Base-by-base conservation (phyloP, 2,329 filamentous ascomycete species). In the Botryotinia globosa region DNA sequence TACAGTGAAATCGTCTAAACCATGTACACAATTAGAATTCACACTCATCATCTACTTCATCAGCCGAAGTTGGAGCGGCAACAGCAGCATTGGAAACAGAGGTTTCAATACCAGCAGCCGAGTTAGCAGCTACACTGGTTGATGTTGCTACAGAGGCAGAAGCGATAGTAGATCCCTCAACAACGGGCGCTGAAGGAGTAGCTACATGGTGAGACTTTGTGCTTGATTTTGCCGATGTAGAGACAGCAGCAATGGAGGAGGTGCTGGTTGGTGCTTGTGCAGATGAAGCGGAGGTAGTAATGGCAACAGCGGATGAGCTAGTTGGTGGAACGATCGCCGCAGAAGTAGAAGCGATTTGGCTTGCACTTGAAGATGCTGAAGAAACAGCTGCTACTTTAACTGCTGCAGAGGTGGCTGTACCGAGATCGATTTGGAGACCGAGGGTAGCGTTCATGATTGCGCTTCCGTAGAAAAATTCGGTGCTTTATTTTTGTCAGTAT, bases 391-490 rank as follows among this genome's bases (percentile, higher is more conserved):
- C 32, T 61, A 39, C 32, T 61, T 61, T 61, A 14, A 39, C 58
- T 34, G 58, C 34, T 22, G 58, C 48, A n/a, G 48, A 54, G 12
- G 48, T 37, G 22, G 58, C 22, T 25, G 22, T 61, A 14, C 58
- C 58, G 25, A 64, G 61, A 32, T 64, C 42, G 29, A 64, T 64
- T 64, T 64, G 61, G 2, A 64, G 61, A 44, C 61, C 61, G 9
- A 64, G 61, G 4, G 61, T 64, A 14, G 61, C 61, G 18, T 64
- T 64, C 18, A 64, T 42, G 3, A 64, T 45, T 45, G 39, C n/a
- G n/a, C 32, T 64, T 45, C 61, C 61, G 18, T 64, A 64, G n/a
- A 64, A 64, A n/a, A 64, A 64, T 45, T 64, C 61, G 39, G 61
- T 64, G 4, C 61, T 64, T 64, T 25, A 1, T 29, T 20, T 56